These are phyloP conservation scores for Solanum lycopersicoides DNA, from an alignment of 257 asterid genomes.

Conservation along the genomic window DNA sequence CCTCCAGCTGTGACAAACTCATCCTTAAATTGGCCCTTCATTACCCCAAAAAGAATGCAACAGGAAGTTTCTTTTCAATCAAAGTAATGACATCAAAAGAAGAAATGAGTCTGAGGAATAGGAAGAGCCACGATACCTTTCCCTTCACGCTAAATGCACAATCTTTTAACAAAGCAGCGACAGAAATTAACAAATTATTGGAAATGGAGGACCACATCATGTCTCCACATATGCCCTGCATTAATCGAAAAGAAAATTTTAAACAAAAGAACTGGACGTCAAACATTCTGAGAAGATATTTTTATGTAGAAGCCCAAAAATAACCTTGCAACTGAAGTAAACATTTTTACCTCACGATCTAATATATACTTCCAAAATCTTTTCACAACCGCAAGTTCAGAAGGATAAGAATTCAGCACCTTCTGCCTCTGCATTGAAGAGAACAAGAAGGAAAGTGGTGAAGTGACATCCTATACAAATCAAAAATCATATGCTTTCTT, in stretches of 20 bases:
- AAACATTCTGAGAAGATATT: neutral
- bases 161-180: constrained; percentile 50
- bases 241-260: neutral
- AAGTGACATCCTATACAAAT: neutral
- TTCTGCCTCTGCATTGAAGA: constrained; percentile 63
- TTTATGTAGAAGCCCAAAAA: constrained; percentile 7
- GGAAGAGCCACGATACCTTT: constrained; percentile 43
- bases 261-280: constrained; percentile 3
- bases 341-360: constrained; percentile 53
- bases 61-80: neutral
- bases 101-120: neutral
- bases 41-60: neutral
- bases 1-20: constrained; percentile 99
- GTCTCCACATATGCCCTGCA: constrained; percentile 56
- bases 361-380: constrained; percentile 88
- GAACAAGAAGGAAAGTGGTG: neutral
- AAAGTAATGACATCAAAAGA: neutral
- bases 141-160: constrained; percentile 66
- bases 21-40: constrained; percentile 94
- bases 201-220: constrained; percentile 81
- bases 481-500: neutral
- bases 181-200: constrained; percentile 35
- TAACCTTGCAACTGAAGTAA: constrained; percentile 10
- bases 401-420: constrained; percentile 60
- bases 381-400: constrained; percentile 63